phyloP scores from a whole-genome alignment of 768 basidiomycete species.

The Inosperma sp. region DNA sequence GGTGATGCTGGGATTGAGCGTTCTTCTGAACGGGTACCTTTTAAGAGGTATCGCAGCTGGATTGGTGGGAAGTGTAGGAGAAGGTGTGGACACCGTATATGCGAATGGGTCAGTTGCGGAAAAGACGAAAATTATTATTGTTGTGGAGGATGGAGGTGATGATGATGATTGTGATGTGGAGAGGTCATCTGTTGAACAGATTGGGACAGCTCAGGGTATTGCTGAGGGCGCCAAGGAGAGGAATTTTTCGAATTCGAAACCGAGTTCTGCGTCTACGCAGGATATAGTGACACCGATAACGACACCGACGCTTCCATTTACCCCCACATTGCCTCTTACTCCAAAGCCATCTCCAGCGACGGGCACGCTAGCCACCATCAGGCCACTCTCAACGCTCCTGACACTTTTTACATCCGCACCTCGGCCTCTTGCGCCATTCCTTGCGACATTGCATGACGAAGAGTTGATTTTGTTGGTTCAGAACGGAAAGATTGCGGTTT shows the following conservation, averaged over 20 bases:
- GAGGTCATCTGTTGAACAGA: no score
- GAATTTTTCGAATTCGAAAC: not conserved
- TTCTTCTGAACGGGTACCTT: conserved; percentile 89
- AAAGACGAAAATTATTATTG: not conserved
- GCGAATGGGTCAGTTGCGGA: conserved; percentile 11
- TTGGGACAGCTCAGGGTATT: not conserved
- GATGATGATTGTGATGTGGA: not conserved
- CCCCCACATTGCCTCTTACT: conserved; percentile 2
- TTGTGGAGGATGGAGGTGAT: not conserved
- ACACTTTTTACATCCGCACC: conserved; percentile 75
- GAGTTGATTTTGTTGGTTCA: conserved; percentile 86
- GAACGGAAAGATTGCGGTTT: conserved; percentile 91
- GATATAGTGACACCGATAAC: no score
- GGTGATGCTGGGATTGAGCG: conserved; percentile 75
- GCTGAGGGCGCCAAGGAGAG: not conserved
- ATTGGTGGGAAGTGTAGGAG: conserved; percentile 19
- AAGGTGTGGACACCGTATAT: no score
- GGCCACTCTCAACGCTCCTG: conserved; percentile 73
- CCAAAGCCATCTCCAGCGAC: not conserved
- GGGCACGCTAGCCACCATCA: conserved; percentile 15
- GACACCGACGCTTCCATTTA: no score
- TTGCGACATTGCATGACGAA: conserved; percentile 77
- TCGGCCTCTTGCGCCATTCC: conserved; percentile 49
- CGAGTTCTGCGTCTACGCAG: not conserved
- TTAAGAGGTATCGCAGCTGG: conserved; percentile 72